Evolutionary conservation across 2,329 filamentous ascomycete genomes (phyloP), one percentile per base, ranked within the genome.

Genomic region (Diaporthe sp.): DNA sequence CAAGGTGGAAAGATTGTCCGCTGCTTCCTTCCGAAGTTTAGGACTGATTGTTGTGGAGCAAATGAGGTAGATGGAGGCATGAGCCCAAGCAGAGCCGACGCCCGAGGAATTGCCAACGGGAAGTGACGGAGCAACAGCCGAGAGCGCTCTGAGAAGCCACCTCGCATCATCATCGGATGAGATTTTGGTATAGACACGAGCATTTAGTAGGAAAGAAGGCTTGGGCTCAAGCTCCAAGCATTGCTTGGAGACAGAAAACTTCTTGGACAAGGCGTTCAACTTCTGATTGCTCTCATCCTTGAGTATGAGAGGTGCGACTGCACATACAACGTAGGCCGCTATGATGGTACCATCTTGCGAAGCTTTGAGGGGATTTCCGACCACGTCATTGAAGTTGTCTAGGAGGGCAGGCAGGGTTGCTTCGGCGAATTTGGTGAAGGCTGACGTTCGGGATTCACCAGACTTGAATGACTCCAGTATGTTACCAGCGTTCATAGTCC

Each of bases 181-280:
- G 33, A 98, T 80, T 81, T 98, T 98, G 50, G 92, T 92, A 83
- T 97, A 98, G 7, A 98, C 91, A 76, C 94, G 93, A 45, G 93
- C 89, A 79, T 94, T 98, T 8, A 98, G 87, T 28, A 98, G 86
- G 82, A 97, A 97, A 0, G 96, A 97, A 19, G 94, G 92, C 82
- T 97, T 98, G 0, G 94, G 92, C n/a, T 92, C 91, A 50, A 92
- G 83, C 2, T 88, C 87, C 75, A 97, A 87, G 15, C 91, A 91
- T 78, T 95, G 92, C 67, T 91, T 89, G 33, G 89, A 82, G 35
- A 95, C 84, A 40, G 90, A 86, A 33, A 90, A 88, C 79, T 92
- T 92, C 79, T 93, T 93, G 30, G 90, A 82, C 47, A 92, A 80
- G 2, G 84, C 78, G 15, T 78, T 81, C 4, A 85, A 75, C 35